Conservation (phyloP, 176 grass and related monocot genomes). For the Coix lacrymajobi region DNA sequence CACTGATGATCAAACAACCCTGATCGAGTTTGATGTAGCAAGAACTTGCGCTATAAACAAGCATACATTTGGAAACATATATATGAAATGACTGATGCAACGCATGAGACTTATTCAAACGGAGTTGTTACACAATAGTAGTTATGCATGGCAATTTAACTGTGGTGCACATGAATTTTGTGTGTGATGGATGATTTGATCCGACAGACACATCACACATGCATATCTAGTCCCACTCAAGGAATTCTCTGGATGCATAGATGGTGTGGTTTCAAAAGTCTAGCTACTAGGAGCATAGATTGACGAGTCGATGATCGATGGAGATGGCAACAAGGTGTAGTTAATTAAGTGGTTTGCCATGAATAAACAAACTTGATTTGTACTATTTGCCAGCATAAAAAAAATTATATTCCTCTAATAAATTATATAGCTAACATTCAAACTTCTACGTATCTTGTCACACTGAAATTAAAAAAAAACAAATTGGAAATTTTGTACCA, state of each 20-base stretch:
- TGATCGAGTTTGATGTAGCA: background rate
- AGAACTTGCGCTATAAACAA: background rate
- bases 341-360: background rate
- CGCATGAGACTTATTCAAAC: background rate
- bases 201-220: background rate
- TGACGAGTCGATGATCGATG: background rate
- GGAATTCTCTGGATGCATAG: background rate
- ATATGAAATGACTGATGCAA: background rate
- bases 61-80: background rate
- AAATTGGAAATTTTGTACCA: too few species aligned
- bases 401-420: background rate
- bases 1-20: background rate
- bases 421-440: too few species aligned
- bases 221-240: background rate
- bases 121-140: background rate
- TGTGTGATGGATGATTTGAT: background rate
- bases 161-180: background rate
- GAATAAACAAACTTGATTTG: too few species aligned
- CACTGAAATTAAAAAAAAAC: too few species aligned
- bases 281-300: background rate
- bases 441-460: too few species aligned
- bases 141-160: background rate
- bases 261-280: background rate
- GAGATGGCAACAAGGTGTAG: background rate
- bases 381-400: background rate